Percentiles rank a stretch among this genome's conserved stretches.
phyloP scores from a whole-genome alignment of 345 rosid genomes.

The Excoecaria cochinchinensis region DNA sequence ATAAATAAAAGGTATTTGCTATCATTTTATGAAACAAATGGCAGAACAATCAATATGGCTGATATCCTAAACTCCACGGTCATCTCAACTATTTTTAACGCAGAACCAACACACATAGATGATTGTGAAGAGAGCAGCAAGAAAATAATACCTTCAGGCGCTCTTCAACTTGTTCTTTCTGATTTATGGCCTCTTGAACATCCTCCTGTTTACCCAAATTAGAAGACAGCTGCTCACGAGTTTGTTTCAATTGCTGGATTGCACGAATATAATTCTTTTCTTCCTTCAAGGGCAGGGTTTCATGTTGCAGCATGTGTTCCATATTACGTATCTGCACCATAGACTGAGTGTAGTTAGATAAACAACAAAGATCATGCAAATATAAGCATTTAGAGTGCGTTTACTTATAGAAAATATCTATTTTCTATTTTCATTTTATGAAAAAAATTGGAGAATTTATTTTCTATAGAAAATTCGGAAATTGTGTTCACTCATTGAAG shows the following conservation, averaged over 20 bases:
- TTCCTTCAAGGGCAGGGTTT: constrained; percentile 66
- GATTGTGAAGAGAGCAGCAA: background rate
- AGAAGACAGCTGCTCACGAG: constrained; percentile 53
- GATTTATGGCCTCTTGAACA: constrained; percentile 57
- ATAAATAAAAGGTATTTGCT: background rate
- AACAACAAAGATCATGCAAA: constrained; percentile 21
- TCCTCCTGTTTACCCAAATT: constrained; percentile 58
- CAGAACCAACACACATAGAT: background rate
- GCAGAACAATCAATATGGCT: background rate
- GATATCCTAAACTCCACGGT: background rate
- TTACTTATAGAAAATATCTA: too few relatives aligned
- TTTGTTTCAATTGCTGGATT: constrained; percentile 60
- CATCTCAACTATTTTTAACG: background rate
- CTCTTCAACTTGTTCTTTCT: constrained; percentile 63
- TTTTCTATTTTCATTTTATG: too few relatives aligned
- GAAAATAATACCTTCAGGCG: constrained; percentile 58
- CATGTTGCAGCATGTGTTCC: constrained; percentile 73
- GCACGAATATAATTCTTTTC: constrained; percentile 72
- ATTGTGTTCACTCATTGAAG: too few relatives aligned
- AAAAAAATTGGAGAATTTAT: too few relatives aligned
- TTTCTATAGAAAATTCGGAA: too few relatives aligned
- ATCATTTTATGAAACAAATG: background rate
- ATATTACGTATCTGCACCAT: constrained; percentile 54
- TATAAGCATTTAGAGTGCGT: too few relatives aligned
- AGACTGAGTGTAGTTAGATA: background rate